Evolutionary conservation across 768 basidiomycete genomes (phyloP), one percentile per base, ranked within the genome.

Genomic region (Agaricus blazei): DNA sequence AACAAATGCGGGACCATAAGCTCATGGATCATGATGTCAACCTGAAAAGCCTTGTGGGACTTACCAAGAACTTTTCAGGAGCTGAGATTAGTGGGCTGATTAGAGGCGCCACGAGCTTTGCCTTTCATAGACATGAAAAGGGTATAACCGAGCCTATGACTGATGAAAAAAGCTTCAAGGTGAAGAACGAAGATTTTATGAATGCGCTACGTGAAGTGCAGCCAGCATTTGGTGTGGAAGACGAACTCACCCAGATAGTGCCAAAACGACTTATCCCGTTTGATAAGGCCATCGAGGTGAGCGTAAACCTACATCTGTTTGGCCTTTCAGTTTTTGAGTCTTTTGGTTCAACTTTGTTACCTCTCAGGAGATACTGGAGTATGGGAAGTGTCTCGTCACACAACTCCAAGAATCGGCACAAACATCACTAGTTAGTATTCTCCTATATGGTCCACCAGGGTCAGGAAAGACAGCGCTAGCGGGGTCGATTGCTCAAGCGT

Each of bases 51-150:
- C 81, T 99, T 38, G 91, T 96, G 0, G 68, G 75, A 5, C 57
- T 80, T 42, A 98, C 95, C 53, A 99, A 98, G 78, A 99, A 99
- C 74, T 99, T 98, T 67, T 92, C 90, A 7, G 97, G 97, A 53
- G 97, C 97, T 1, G 97, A 99, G 71, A 92, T 99, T 58, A 84
- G 84, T 52, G 97, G 97, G 62, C 73, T 99, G 44, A 90, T 98
- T 70, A 98, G 98, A 80, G 96, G 93, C 65, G 97, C 97, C 29
- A 94, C 96, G 1, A 93, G 89, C 83, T 99, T 96, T 65, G 96
- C 97, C 23, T 96, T 99, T 75, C 94, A 90, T 64, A 78, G 97
- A 41, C 97, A 99, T 67, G 93, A 98, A 63, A 98, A 98, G 74
- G 88, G 98, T 57, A 87, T 97, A 75, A 96, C 97, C 1, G 97